Conservation (phyloP, 495 filamentous ascomycete genomes). For the Penicillium roqueforti region DNA sequence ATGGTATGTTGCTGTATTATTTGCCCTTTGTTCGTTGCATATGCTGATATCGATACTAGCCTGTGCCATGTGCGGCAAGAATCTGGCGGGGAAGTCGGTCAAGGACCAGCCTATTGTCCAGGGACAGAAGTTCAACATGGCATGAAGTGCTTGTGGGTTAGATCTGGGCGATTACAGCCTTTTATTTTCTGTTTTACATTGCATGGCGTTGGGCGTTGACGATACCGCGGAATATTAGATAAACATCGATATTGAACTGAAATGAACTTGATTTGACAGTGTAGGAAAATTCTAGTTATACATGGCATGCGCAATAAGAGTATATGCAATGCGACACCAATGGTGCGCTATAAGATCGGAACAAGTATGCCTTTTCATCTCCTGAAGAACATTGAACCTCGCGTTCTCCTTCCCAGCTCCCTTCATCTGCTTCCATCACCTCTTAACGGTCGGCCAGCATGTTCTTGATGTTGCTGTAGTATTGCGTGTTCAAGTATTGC, state of each 20-base stretch:
- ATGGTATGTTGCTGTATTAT: constrained; percentile 42
- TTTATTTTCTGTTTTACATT: constrained; percentile 6
- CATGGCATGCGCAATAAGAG: constrained; percentile 39
- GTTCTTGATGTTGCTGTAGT: constrained; percentile 70
- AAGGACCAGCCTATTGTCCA: constrained; percentile 52
- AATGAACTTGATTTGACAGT: constrained; percentile 27
- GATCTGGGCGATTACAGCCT: neutral
- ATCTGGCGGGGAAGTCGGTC: constrained; percentile 42
- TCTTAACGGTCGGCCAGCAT: constrained; percentile 73
- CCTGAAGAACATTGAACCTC: constrained; percentile 3
- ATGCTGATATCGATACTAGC: constrained; percentile 36
- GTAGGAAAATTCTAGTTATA: constrained; percentile 44
- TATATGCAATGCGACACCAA: constrained; percentile 39
- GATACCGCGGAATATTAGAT: neutral
- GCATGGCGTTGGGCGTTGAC: constrained; percentile 20
- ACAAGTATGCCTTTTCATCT: constrained; percentile 14
- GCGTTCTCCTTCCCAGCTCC: constrained; percentile 4
- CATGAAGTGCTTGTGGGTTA: constrained; percentile 36
- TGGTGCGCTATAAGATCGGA: constrained; percentile 16
- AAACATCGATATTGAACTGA: neutral
- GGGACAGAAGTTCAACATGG: constrained; percentile 63
- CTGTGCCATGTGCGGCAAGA: constrained; percentile 65
- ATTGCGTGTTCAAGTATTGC: constrained; percentile 54
- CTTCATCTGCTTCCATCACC: constrained; percentile 1
- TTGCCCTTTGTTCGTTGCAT: neutral